Evolutionary conservation across 2,329 filamentous ascomycete genomes (phyloP).

Genomic region (Epichloe brachyelytri): DNA sequence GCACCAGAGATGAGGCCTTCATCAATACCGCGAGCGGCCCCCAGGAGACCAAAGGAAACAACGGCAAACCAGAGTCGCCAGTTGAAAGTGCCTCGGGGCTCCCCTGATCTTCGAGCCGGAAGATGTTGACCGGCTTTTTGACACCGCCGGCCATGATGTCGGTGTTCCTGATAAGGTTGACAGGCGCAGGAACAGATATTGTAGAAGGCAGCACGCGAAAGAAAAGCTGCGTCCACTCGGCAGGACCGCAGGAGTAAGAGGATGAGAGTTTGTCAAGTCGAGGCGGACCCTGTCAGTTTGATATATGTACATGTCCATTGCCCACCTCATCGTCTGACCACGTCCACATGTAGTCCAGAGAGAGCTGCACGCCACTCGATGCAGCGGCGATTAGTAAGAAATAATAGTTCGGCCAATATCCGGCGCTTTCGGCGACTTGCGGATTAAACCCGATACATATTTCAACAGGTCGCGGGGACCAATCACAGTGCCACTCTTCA

Average conservation of each 20-base stretch:
- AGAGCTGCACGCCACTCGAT: no score
- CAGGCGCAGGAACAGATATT: not conserved
- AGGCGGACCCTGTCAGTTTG: not conserved
- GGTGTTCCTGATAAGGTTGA: not conserved
- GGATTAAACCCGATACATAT: not conserved
- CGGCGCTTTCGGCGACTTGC: not conserved
- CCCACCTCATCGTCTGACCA: no score
- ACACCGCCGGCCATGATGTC: conserved; percentile 34
- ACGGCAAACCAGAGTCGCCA: conserved; percentile 71
- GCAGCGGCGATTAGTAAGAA: no score
- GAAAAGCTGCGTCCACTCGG: not conserved
- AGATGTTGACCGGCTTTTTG: conserved; percentile 48
- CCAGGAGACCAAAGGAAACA: conserved; percentile 60
- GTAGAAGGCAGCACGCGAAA: not conserved
- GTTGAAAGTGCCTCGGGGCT: conserved; percentile 60
- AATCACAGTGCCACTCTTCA: no score
- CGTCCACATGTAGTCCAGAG: no score
- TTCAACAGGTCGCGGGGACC: not conserved
- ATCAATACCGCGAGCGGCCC: conserved; percentile 66
- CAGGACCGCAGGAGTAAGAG: not conserved
- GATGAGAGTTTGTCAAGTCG: not conserved
- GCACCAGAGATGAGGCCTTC: conserved; percentile 67
- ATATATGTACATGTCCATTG: not conserved
- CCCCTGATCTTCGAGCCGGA: conserved; percentile 50
- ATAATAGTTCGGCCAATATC: not conserved